Percentiles rank a stretch among this genome's conserved stretches.
Conservation (phyloP, 176 grass and related monocot species). For the sorghum (Sorghum bicolor) region Sorghum_bicolor_NCBIv3 NC_012870.2:21216501-21217000, state of each 20-base stretch:
- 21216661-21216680: constrained; percentile 78
- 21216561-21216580: constrained; percentile 63
- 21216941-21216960: constrained; percentile 64
- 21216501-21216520: constrained; percentile 8
- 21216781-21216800: not conserved
- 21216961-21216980: constrained; percentile 93
- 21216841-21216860: not conserved
- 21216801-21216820: not conserved
- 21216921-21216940: constrained; percentile 61
- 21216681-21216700: constrained; percentile 50
- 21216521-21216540: constrained; percentile 3
- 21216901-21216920: constrained; percentile 39
- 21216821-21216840: not conserved
- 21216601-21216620: constrained; percentile 84
- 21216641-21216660: constrained; percentile 67
- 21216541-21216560: not conserved
- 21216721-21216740: constrained; percentile 62
- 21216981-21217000: constrained; percentile 66
- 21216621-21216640: constrained; percentile 78
- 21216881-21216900: constrained; percentile 15
- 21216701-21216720: constrained; percentile 76
- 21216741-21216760: not conserved
- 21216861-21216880: constrained; percentile 13
- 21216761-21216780: constrained; percentile 18
- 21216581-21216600: constrained; percentile 86